A percentile compares a stretch with the other conserved stretches of the same genome.
These are phyloP conservation scores for Ehretia macrophylla DNA, from an alignment of 257 asterid species.

Conservation along the genomic window DNA sequence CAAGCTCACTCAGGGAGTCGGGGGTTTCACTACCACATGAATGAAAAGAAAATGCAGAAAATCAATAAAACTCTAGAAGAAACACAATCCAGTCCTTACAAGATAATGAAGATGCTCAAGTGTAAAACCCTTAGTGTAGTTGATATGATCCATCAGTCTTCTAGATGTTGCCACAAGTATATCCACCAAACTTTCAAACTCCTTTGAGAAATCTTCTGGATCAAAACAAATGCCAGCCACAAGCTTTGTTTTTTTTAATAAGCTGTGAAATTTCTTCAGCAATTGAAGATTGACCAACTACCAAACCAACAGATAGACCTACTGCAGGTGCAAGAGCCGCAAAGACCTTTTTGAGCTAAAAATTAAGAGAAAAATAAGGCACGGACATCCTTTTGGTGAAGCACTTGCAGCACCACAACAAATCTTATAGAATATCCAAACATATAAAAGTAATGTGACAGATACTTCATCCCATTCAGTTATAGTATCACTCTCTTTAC, in stretches of 20 bases:
- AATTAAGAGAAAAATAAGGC: background rate
- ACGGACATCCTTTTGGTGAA: background rate
- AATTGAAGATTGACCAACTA: constrained; percentile 92
- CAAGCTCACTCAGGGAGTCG: too few relatives aligned
- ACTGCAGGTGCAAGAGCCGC: constrained; percentile 84
- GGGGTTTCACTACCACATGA: too few relatives aligned
- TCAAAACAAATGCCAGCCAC: constrained; percentile 43
- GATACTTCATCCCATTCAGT: too few relatives aligned
- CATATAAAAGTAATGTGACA: too few relatives aligned
- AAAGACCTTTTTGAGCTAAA: constrained; percentile 85
- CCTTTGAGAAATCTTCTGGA: constrained; percentile 39
- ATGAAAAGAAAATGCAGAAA: too few relatives aligned
- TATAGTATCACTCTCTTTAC: too few relatives aligned
- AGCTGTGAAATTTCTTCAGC: constrained; percentile 82
- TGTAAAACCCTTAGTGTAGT: constrained; percentile 84
- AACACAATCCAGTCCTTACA: constrained; percentile 37
- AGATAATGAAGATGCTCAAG: constrained; percentile 86
- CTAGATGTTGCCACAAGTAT: constrained; percentile 96
- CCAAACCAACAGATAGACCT: constrained; percentile 90
- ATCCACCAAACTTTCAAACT: constrained; percentile 70
- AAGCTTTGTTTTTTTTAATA: constrained; percentile 53
- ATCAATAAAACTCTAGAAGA: background rate
- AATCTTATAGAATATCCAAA: too few relatives aligned
- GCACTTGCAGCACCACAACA: too few relatives aligned
- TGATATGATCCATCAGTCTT: constrained; percentile 88